Conservation (phyloP, 441 rosid species). For the Raphanus hybrid region DNA sequence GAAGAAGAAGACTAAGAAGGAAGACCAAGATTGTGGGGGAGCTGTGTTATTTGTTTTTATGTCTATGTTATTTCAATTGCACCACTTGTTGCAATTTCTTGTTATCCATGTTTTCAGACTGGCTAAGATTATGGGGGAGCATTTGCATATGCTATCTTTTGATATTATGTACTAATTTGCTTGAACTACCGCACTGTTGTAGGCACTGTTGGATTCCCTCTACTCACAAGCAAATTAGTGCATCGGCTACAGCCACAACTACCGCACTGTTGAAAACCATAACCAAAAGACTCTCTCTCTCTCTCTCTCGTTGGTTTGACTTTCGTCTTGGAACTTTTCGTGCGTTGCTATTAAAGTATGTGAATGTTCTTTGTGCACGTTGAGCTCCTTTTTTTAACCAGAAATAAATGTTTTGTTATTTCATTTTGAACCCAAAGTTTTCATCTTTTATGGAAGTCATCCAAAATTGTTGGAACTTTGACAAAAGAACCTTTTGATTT, state of each 20-base stretch:
- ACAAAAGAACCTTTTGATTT: not conserved
- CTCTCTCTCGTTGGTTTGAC: slow-evolving; percentile 25
- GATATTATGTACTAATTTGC: too few relatives aligned
- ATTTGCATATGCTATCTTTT: too few relatives aligned
- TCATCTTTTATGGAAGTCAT: not conserved
- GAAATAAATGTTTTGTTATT: not conserved
- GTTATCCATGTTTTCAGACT: too few relatives aligned
- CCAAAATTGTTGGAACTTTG: not conserved
- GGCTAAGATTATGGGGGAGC: too few relatives aligned
- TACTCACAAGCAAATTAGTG: too few relatives aligned
- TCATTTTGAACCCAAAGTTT: not conserved
- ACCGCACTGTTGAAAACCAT: slow-evolving; percentile 69
- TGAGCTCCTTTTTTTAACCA: not conserved
- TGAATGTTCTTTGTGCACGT: not conserved
- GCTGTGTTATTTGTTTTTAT: too few relatives aligned
- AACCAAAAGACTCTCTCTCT: not conserved
- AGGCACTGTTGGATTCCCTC: too few relatives aligned
- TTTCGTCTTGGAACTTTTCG: slow-evolving; percentile 18
- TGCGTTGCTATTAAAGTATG: slow-evolving; percentile 8
- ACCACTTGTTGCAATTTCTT: too few relatives aligned
- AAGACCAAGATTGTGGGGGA: too few relatives aligned
- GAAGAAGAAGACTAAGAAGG: too few relatives aligned
- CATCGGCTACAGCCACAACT: slow-evolving; percentile 47
- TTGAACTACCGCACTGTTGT: too few relatives aligned
- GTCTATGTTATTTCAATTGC: too few relatives aligned